Percentiles rank a stretch among this genome's conserved stretches.
Conservation (phyloP, 2,329 filamentous ascomycete species). For the Stachybotrys chlorohalonatus region DNA sequence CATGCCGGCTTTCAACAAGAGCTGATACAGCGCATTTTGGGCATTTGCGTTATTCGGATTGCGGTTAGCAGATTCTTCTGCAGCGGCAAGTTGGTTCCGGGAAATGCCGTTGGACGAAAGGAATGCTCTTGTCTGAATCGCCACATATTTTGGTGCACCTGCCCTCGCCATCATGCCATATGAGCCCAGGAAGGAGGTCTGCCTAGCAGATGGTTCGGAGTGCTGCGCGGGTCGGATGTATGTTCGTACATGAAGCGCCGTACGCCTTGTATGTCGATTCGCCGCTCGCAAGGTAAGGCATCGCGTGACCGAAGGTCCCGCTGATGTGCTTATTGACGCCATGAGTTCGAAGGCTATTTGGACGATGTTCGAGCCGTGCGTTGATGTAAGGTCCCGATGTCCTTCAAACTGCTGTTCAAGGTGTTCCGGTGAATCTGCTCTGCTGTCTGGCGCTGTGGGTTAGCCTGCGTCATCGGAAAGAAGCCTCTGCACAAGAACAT, state of each 20-base stretch:
- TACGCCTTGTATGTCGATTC: not conserved
- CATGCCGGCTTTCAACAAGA: slow-evolving; percentile 85
- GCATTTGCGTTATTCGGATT: slow-evolving; percentile 80
- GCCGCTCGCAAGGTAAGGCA: not conserved
- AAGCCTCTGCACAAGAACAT: too few species aligned
- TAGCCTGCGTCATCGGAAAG: too few species aligned
- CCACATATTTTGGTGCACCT: not conserved
- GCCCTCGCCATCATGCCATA: not conserved
- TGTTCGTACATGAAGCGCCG: not conserved
- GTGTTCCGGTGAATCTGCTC: too few species aligned
- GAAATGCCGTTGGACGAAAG: slow-evolving; percentile 40
- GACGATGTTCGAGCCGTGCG: too few species aligned
- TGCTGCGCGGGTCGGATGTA: not conserved
- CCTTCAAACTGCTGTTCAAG: too few species aligned
- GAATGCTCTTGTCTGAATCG: slow-evolving; percentile 24
- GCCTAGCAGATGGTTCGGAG: not conserved
- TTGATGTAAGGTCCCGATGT: too few species aligned
- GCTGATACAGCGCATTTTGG: slow-evolving; percentile 90
- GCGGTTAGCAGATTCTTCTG: slow-evolving; percentile 88
- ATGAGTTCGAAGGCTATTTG: not conserved
- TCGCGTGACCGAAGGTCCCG: not conserved
- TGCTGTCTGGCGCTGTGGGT: too few species aligned
- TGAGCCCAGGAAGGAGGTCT: too few species aligned
- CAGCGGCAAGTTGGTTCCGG: slow-evolving; percentile 64
- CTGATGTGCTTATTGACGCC: not conserved